A percentile compares a stretch with the other conserved stretches of the same genome.
phyloP scores from a whole-genome alignment of 2,329 filamentous ascomycete species.

The Hymenoscyphus infarciens region DNA sequence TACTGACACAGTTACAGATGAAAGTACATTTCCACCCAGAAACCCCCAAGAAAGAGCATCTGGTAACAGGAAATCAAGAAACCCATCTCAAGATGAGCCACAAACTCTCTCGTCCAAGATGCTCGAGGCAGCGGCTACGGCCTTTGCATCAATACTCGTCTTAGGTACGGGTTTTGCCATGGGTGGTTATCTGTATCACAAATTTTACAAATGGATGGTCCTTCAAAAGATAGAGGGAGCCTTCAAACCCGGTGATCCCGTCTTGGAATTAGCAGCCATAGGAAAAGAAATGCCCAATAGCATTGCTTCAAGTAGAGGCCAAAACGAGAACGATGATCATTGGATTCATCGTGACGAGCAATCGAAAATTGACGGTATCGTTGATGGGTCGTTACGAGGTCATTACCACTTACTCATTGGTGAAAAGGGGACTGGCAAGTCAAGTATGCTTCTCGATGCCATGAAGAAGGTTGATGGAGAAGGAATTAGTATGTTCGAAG shows the following conservation, averaged over 20 bases:
- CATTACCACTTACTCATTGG: conserved; percentile 91
- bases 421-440: conserved; percentile 96
- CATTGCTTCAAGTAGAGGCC: conserved; percentile 36
- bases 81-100: conserved; percentile 19
- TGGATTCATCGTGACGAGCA: conserved; percentile 89
- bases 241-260: conserved; percentile 88
- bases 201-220: conserved; percentile 83
- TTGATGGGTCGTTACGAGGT: conserved; percentile 67
- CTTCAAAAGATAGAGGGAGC: conserved; percentile 90
- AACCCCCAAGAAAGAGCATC: not conserved
- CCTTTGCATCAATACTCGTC: conserved; percentile 69
- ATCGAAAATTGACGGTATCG: conserved; percentile 73
- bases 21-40: not conserved
- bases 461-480: conserved; percentile 92
- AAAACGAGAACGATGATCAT: conserved; percentile 43
- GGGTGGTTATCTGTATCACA: conserved; percentile 76
- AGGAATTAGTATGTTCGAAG: conserved; percentile 91
- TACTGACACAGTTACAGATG: not conserved
- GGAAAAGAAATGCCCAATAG: conserved; percentile 52
- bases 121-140: conserved; percentile 71
- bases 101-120: conserved; percentile 49
- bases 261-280: conserved; percentile 72
- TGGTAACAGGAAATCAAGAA: not conserved
- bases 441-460: conserved; percentile 90
- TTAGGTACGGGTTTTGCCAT: conserved; percentile 61